Base-by-base conservation (phyloP, 2,329 filamentous ascomycete genomes). In the Verticillium zaregamsianum region DNA sequence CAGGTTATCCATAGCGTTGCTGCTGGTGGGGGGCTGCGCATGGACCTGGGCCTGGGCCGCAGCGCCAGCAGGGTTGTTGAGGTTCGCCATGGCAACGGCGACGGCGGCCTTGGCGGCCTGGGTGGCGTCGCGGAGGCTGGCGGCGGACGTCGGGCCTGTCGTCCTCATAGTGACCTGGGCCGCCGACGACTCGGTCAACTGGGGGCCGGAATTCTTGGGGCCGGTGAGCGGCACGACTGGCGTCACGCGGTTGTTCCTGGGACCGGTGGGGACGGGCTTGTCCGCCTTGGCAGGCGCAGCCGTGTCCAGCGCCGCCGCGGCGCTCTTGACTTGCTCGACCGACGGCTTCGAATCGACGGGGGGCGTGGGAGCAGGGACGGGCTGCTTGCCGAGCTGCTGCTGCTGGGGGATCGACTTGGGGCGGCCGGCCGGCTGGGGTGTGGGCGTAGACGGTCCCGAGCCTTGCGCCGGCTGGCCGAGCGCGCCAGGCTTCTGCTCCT, bases 71-170 rank as follows among this genome's bases (percentile, higher is more conserved):
- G 76, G 76, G 35, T 71, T 68, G 59, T 79, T 74, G 3, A 93
- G 81, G 70, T 91, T 90, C 1, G 90, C 89, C 88, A 93, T 92
- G 2, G 91, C 91, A 49, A 89, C 86, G 59, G 90, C 90, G n/a
- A 92, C 90, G 9, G 90, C 90, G 33, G 89, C 90, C 68, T 87
- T 89, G 1, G 90, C 90, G 45, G 89, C 86, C 71, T 89, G 86
- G 0, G 90, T 93, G 1, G 90, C 89, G 74, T 90, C 88, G 65
- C 85, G 82, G 11, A 89, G 77, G 55, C 77, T 70, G 72, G 73
- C 70, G 11, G 72, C 68, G 3, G 78, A 70, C 5, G 70, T 68
- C 2, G 66, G 65, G 15, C 67, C 57, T 65, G 67, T 68, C 20
- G 69, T 64, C 58, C 74, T 73, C 20, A 68, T 23, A 28, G 70